Evolutionary conservation across 1,139 yeast genomes (phyloP).

Genomic region (Nadsonia commutata): DNA sequence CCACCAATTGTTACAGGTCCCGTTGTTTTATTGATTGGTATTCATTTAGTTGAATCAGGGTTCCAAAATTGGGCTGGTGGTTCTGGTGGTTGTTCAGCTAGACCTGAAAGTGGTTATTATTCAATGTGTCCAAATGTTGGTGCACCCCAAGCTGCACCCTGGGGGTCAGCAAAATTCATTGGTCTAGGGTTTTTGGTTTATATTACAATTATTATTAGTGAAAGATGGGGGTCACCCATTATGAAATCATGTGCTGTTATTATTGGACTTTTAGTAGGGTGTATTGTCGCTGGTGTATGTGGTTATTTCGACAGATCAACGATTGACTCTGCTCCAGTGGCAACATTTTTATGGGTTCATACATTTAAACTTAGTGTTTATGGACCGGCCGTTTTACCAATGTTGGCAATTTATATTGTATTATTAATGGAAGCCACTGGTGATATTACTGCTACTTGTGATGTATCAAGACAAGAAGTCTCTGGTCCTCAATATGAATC

Average conservation of each 20-base stretch:
- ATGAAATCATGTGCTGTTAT: constrained; percentile 90
- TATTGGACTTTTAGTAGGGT: constrained; percentile 68
- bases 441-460: constrained; percentile 84
- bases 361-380: constrained; percentile 63
- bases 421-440: constrained; percentile 87
- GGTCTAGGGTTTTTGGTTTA: constrained; percentile 80
- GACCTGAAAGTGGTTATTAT: constrained; percentile 32
- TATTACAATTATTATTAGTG: constrained; percentile 55
- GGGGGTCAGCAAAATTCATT: constrained; percentile 77
- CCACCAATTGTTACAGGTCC: constrained; percentile 91
- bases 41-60: constrained; percentile 50
- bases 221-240: constrained; percentile 85
- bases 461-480: constrained; percentile 70
- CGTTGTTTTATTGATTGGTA: constrained; percentile 72
- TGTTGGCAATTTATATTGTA: constrained; percentile 65
- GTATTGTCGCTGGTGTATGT: constrained; percentile 83
- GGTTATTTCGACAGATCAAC: constrained; percentile 52
- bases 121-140: constrained; percentile 30
- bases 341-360: constrained; percentile 74
- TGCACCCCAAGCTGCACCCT: constrained; percentile 43
- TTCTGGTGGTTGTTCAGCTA: constrained; percentile 30
- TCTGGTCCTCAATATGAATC: constrained; percentile 71
- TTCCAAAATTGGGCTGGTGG: constrained; percentile 85
- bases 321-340: constrained; percentile 65
- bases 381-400: constrained; percentile 74